Evolutionary conservation across 139 green algal species (phyloP).

Genomic region (Picochlorum sp.): DNA sequence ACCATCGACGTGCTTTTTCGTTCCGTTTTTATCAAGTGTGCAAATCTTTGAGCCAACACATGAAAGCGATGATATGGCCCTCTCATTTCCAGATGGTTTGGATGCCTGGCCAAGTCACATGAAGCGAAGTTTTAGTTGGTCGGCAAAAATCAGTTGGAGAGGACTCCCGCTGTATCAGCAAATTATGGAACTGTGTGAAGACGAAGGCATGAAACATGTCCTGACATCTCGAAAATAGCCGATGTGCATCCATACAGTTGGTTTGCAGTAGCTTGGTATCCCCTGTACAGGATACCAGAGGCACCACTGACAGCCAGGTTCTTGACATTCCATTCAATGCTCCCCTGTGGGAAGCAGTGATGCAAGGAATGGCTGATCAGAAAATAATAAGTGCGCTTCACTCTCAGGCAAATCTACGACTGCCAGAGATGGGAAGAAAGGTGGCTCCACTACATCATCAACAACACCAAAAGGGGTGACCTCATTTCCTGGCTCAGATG

Average conservation of each 20-base stretch:
- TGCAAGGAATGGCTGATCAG: background rate
- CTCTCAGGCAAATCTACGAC: too few species aligned
- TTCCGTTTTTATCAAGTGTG: constrained; percentile 69
- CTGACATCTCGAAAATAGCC: constrained; percentile 32
- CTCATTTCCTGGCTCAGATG: background rate
- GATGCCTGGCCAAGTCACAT: constrained; percentile 57
- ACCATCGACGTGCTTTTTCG: constrained; percentile 54
- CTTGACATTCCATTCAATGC: constrained; percentile 73
- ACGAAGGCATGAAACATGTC: constrained; percentile 6
- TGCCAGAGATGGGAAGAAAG: too few species aligned
- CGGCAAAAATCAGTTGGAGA: constrained; percentile 61
- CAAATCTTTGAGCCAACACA: constrained; percentile 46
- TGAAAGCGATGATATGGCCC: background rate
- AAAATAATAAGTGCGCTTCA: background rate
- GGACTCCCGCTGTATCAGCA: constrained; percentile 49
- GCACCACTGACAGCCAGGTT: constrained; percentile 72
- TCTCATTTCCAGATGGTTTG: constrained; percentile 14
- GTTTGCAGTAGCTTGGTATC: constrained; percentile 80
- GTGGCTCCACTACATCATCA: background rate
- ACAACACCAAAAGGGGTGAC: background rate
- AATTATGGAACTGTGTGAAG: constrained; percentile 34
- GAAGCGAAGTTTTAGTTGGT: constrained; percentile 52
- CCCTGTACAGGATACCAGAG: constrained; percentile 78
- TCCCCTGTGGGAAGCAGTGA: constrained; percentile 25
- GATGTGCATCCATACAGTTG: constrained; percentile 76